phyloP scores from a whole-genome alignment of 1,284 basidiomycete genomes.

The Macrocybe sp. region DNA sequence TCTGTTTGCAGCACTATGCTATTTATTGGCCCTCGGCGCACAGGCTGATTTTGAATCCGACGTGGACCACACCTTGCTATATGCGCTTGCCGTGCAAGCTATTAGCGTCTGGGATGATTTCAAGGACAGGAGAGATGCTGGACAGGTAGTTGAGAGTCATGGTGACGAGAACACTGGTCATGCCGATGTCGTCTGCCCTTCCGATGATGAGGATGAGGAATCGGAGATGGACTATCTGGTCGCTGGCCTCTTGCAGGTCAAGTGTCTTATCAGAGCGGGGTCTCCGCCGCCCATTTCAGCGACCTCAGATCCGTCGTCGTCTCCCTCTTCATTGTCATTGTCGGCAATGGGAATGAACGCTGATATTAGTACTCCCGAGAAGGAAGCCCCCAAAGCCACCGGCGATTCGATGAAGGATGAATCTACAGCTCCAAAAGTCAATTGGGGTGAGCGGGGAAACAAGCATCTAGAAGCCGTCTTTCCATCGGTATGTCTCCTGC shows the following conservation, averaged over 20 bases:
- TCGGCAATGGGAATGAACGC: no score
- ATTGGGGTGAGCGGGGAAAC: not conserved
- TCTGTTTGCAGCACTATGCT: slow-evolving; percentile 13
- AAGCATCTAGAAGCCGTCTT: not conserved
- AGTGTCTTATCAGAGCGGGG: slow-evolving; percentile 42
- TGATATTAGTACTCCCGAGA: not conserved
- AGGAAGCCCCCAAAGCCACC: not conserved
- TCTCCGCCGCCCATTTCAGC: not conserved
- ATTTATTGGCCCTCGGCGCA: slow-evolving; percentile 12
- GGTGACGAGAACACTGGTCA: slow-evolving; percentile 6
- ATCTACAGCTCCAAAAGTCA: no score
- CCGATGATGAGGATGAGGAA: slow-evolving; percentile 10
- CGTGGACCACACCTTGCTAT: slow-evolving; percentile 15
- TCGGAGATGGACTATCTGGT: slow-evolving; percentile 38
- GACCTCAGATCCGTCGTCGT: slow-evolving; percentile 5
- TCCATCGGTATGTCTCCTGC: not conserved
- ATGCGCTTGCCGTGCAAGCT: slow-evolving; percentile 23
- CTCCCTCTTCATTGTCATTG: slow-evolving; percentile 35
- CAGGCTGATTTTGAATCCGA: not conserved
- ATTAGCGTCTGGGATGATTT: slow-evolving; percentile 18
- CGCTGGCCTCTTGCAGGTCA: slow-evolving; percentile 47
- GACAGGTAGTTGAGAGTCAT: slow-evolving; percentile 2
- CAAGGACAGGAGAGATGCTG: slow-evolving; percentile 1
- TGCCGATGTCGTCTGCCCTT: no score
- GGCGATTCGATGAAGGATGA: not conserved